Base-by-base conservation (phyloP, 2,329 filamentous ascomycete species). In the Fusarium praegraminearum region DNA sequence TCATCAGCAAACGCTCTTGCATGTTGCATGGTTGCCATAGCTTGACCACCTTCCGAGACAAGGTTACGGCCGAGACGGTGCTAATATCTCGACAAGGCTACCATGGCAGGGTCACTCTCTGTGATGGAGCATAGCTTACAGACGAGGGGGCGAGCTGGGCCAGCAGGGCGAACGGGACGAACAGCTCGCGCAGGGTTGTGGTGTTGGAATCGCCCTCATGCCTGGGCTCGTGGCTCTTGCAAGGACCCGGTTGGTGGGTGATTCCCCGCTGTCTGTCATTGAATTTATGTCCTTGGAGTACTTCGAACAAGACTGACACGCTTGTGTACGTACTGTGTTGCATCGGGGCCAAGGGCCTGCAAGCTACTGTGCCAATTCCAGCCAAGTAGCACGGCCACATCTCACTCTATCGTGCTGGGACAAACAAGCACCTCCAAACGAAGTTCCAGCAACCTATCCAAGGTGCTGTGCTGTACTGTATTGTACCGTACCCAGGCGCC, bases 41-140 rank as follows among this genome's bases (percentile, higher is more conserved):
- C 63, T 72, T 73, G 56, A 66, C 58, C 72, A 75, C 69, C 72
- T 74, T 74, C 72, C 72, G 63, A 73, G 72, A 71, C 72, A 75
- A 67, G 72, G 72, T 74, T 73, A 75, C 62, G 66, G 70, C 70
- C 61, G 59, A 66, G 72, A 74, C 71, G 71, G 72, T 70, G 66
- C 66, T 69, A 62, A 55, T 68, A 70, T 61, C 70, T 61, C 68
- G 65, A 71, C 72, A 70, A 73, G 71, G 71, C 71, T 72, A 73
- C 71, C 71, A 71, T 71, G 65, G 35, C 64, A 62, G 69, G 68
- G 68, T 53, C 65, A 43, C 20, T 61, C 44, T 58, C 24, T 65
- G 52, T 66, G 64, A 71, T 56, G 64, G 64, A 65, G 68, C 52
- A 49, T 71, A 65, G 68, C 41, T 36, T 70, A 62, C 36, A 65